These are phyloP conservation scores for Turritis glabra DNA, from an alignment of 345 rosid genomes.

Conservation along the genomic window DNA sequence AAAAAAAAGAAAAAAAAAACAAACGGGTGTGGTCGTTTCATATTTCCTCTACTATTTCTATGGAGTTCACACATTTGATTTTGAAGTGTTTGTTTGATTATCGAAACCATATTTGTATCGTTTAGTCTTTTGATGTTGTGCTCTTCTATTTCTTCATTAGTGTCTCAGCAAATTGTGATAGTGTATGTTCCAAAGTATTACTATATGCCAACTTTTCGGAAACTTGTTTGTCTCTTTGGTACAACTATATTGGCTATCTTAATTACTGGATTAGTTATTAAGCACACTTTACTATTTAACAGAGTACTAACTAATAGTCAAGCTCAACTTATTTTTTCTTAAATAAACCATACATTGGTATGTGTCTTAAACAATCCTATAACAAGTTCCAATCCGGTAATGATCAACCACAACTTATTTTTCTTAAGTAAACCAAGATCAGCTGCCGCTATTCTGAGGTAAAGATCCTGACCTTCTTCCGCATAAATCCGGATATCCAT, in stretches of 20 bases:
- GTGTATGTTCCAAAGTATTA: no score
- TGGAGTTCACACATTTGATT: no score
- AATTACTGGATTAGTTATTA: no score
- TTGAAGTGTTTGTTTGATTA: no score
- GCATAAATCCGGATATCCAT: conserved; percentile 32
- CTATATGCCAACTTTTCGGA: background rate
- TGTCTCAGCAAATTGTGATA: background rate
- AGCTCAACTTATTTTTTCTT: background rate
- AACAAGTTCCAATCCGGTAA: background rate
- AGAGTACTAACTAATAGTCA: background rate
- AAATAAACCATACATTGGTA: background rate
- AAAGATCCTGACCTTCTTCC: conserved; percentile 63
- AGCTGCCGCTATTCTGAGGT: conserved; percentile 62
- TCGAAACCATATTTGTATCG: no score
- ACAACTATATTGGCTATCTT: background rate
- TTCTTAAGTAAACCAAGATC: conserved; percentile 47
- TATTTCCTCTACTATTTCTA: no score
- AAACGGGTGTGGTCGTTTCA: no score
- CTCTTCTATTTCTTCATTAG: background rate
- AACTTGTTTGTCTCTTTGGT: background rate
- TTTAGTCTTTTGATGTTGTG: no score
- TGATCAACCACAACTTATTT: background rate
- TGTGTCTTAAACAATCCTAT: background rate
- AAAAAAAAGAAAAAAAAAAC: no score
- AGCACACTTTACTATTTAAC: no score